phyloP scores from a whole-genome alignment of 768 basidiomycete species.

The Tricholoma saponaceum region DNA sequence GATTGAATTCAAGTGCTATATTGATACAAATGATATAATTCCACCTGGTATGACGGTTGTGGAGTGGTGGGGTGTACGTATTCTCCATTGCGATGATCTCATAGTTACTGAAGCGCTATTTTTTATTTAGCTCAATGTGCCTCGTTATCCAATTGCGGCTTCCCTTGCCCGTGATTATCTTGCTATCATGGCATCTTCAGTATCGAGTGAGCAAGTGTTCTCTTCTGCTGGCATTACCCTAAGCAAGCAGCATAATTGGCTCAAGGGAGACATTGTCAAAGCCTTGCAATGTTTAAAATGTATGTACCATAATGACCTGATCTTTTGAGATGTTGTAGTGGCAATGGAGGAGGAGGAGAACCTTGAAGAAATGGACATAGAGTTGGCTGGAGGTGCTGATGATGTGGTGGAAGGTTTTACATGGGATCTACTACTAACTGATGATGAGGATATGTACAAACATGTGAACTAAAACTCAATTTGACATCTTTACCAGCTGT shows the following conservation, averaged over 20 bases:
- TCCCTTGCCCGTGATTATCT: constrained; percentile 34
- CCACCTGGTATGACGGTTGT: constrained; percentile 16
- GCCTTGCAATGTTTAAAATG: constrained; percentile 25
- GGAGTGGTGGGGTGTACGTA: constrained; percentile 28
- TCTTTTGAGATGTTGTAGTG: constrained; percentile 17
- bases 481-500: too few species aligned
- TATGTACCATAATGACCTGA: constrained; percentile 13
- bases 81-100: background rate
- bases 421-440: background rate
- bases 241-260: constrained; percentile 26
- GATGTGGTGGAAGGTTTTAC: background rate
- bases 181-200: constrained; percentile 33
- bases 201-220: constrained; percentile 36
- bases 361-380: too few species aligned
- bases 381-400: too few species aligned
- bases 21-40: constrained; percentile 8
- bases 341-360: too few species aligned
- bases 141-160: constrained; percentile 28
- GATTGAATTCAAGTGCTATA: constrained; percentile 20
- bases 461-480: too few species aligned
- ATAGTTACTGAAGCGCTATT: background rate
- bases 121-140: constrained; percentile 18
- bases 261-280: constrained; percentile 31
- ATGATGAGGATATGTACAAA: too few species aligned
- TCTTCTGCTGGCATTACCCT: constrained; percentile 37